Percentiles rank a stretch among this genome's conserved stretches.
Conservation (phyloP, 192 early-diverging fungal genomes). For the Allomyces arbusculus region DNA sequence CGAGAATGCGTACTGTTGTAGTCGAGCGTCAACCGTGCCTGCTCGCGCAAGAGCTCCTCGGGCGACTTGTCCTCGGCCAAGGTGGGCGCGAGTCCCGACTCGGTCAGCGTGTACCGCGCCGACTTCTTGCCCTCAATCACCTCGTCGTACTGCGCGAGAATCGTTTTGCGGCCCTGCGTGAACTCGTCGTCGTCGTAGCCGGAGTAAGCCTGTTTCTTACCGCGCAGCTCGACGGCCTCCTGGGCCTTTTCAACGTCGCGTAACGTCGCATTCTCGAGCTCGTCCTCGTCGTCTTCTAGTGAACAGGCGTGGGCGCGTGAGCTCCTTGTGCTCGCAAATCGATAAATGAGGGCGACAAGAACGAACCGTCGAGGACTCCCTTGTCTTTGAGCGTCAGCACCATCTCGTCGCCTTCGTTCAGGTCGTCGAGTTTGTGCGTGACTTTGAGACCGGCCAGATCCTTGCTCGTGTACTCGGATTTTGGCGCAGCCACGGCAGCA, state of each 20-base stretch:
- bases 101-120: constrained; percentile 12
- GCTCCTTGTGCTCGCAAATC: background rate
- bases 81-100: constrained; percentile 11
- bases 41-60: background rate
- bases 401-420: constrained; percentile 44
- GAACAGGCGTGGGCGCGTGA: background rate
- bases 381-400: constrained; percentile 77
- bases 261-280: constrained; percentile 46
- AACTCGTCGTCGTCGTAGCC: constrained; percentile 61
- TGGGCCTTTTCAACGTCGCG: constrained; percentile 41
- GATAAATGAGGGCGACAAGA: constrained; percentile 7
- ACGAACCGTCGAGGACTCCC: constrained; percentile 38
- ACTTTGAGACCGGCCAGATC: constrained; percentile 57
- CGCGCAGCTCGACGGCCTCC: constrained; percentile 55
- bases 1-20: background rate
- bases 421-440: constrained; percentile 43
- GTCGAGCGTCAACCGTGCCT: background rate
- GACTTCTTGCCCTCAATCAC: constrained; percentile 21
- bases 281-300: constrained; percentile 37
- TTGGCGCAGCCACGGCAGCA: constrained; percentile 1
- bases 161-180: constrained; percentile 22
- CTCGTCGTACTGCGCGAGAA: constrained; percentile 62
- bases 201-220: constrained; percentile 40
- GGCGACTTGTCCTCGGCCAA: background rate
- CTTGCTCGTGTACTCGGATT: constrained; percentile 4